Percentiles rank a stretch among this genome's conserved stretches.
Evolutionary conservation across 2,329 filamentous ascomycete genomes (phyloP).

Genomic region (Colletotrichum chlorophyti): DNA sequence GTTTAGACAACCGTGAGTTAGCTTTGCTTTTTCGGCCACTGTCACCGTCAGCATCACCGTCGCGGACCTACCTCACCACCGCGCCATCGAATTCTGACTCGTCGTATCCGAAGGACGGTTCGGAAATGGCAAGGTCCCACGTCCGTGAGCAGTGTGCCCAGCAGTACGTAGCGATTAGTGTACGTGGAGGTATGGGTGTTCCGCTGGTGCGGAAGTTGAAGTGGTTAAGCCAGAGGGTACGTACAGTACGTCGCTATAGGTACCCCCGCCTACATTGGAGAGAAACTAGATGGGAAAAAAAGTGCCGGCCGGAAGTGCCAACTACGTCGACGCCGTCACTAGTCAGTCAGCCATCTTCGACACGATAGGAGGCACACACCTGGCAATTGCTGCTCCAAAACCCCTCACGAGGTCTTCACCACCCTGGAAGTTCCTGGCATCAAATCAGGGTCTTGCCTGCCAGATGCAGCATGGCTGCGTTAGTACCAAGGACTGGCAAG

Average conservation of each 20-base stretch:
- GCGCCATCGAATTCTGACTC: slow-evolving; percentile 24
- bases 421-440: neutral
- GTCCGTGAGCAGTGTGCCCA: slow-evolving; percentile 9
- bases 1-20: slow-evolving; percentile 6
- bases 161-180: no score
- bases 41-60: slow-evolving; percentile 2
- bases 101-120: slow-evolving; percentile 24
- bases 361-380: slow-evolving; percentile 15
- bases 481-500: slow-evolving; percentile 4
- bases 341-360: slow-evolving; percentile 27
- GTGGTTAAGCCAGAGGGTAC: no score
- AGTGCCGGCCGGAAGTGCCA: slow-evolving; percentile 24
- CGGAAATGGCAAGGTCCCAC: slow-evolving; percentile 21
- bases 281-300: no score
- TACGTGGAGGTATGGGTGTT: no score
- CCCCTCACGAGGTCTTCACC: slow-evolving; percentile 12
- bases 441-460: slow-evolving; percentile 25
- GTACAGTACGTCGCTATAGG: no score
- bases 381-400: slow-evolving; percentile 12
- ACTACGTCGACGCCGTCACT: neutral
- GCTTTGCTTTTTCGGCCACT: no score
- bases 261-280: no score
- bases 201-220: no score
- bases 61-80: slow-evolving; percentile 6
- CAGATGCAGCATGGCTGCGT: slow-evolving; percentile 10